Conservation (phyloP, 352 stramenopile species). For the Bremia lactucae region DNA sequence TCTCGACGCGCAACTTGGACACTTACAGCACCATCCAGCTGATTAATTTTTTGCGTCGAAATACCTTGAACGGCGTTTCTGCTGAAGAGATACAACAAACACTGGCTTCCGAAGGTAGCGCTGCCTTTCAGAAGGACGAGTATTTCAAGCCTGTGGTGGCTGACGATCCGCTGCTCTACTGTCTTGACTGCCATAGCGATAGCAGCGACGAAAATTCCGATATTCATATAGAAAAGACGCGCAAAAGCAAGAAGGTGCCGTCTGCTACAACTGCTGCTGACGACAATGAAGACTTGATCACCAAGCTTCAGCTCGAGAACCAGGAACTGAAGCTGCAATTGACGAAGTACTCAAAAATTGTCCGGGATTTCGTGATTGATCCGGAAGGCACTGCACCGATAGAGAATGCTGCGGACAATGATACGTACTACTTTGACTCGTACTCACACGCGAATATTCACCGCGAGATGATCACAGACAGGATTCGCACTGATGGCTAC, state of each 20-base stretch:
- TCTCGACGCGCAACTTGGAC: slow-evolving; percentile 43
- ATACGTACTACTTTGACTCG: slow-evolving; percentile 97
- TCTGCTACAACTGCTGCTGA: background rate
- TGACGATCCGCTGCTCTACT: slow-evolving; percentile 78
- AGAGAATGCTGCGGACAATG: slow-evolving; percentile 46
- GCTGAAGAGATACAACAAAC: slow-evolving; percentile 33
- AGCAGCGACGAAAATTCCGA: slow-evolving; percentile 34
- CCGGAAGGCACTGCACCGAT: slow-evolving; percentile 27
- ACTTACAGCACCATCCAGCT: slow-evolving; percentile 75
- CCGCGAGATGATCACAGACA: slow-evolving; percentile 89
- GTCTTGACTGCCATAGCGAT: slow-evolving; percentile 52
- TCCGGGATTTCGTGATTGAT: slow-evolving; percentile 60
- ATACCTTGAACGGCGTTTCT: slow-evolving; percentile 26
- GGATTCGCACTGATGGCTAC: slow-evolving; percentile 93
- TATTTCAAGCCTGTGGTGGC: slow-evolving; percentile 67
- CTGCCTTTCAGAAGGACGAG: slow-evolving; percentile 50
- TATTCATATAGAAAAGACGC: slow-evolving; percentile 24
- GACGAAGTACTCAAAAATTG: slow-evolving; percentile 57
- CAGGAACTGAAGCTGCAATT: slow-evolving; percentile 65
- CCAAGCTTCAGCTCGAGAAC: slow-evolving; percentile 50
- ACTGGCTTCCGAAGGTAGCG: slow-evolving; percentile 31
- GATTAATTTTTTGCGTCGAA: slow-evolving; percentile 61
- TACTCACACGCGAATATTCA: slow-evolving; percentile 98
- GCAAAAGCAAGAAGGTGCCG: slow-evolving; percentile 16
- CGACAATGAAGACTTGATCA: slow-evolving; percentile 19